Percentiles rank a stretch among this genome's conserved stretches.
Conservation (phyloP, 345 rosid genomes). For the Garcia nutans region DNA sequence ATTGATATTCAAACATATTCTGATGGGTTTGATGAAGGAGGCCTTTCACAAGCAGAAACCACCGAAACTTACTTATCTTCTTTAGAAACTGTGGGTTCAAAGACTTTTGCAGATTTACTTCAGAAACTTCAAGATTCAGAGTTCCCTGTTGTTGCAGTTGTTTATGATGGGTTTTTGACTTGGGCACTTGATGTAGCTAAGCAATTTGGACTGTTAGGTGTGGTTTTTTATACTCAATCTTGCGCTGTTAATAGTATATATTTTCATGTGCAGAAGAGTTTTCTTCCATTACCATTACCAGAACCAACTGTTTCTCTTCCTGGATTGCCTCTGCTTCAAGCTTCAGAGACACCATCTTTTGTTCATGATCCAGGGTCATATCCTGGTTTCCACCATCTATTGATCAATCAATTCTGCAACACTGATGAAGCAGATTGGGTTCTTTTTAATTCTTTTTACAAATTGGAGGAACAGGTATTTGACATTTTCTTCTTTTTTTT, state of each 20-base stretch:
- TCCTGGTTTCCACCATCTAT: slow-evolving; percentile 16
- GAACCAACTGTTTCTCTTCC: slow-evolving; percentile 23
- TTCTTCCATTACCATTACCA: slow-evolving; percentile 19
- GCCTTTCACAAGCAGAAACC: background rate
- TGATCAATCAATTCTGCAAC: slow-evolving; percentile 31
- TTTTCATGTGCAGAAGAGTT: slow-evolving; percentile 30
- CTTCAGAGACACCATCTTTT: slow-evolving; percentile 31
- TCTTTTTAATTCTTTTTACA: slow-evolving; percentile 28
- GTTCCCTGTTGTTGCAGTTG: slow-evolving; percentile 16
- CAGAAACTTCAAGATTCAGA: slow-evolving; percentile 11
- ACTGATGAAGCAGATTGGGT: slow-evolving; percentile 32
- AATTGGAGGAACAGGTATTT: slow-evolving; percentile 34
- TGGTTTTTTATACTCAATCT: slow-evolving; percentile 35
- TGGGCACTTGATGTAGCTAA: slow-evolving; percentile 40
- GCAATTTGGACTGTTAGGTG: slow-evolving; percentile 21
- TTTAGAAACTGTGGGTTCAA: slow-evolving; percentile 17
- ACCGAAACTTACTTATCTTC: background rate
- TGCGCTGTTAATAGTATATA: slow-evolving; percentile 37
- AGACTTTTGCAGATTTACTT: slow-evolving; percentile 16
- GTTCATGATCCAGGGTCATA: slow-evolving; percentile 19
- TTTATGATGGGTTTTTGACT: slow-evolving; percentile 28
- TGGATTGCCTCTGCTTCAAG: slow-evolving; percentile 29
- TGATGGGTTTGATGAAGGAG: slow-evolving; percentile 31
- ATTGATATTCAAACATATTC: slow-evolving; percentile 23
- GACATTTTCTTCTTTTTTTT: no score